Percentiles rank a stretch among this genome's conserved stretches.
phyloP scores from a whole-genome alignment of 306 rosid genomes.

The Castanea mollissima region DNA sequence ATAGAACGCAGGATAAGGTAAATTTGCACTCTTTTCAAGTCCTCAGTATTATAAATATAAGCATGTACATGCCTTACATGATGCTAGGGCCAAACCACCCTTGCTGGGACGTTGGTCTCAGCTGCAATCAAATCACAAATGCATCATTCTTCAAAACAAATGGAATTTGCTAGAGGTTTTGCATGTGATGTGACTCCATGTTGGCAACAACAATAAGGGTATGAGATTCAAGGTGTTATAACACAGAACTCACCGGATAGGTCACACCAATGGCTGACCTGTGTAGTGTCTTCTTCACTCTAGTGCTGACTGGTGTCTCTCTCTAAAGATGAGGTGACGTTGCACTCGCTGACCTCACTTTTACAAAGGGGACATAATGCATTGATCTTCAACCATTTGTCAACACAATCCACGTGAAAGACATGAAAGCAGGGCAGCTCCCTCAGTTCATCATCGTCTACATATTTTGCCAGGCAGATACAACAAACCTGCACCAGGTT shows the following conservation, averaged over 20 bases:
- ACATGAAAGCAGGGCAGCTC: constrained; percentile 71
- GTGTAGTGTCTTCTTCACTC: constrained; percentile 3
- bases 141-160: background rate
- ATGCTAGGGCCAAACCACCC: background rate
- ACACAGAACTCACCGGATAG: background rate
- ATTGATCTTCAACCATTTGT: constrained; percentile 78
- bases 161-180: background rate
- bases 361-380: constrained; percentile 78
- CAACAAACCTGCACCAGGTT: constrained; percentile 56
- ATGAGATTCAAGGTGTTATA: background rate
- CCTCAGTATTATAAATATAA: background rate
- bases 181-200: background rate
- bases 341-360: constrained; percentile 43
- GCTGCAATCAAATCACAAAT: background rate
- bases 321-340: constrained; percentile 18
- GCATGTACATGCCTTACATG: background rate
- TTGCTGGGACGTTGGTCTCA: background rate
- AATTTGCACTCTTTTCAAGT: background rate
- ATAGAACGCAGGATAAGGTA: background rate
- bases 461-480: constrained; percentile 68
- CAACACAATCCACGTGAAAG: constrained; percentile 64
- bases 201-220: background rate
- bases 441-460: constrained; percentile 61
- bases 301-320: constrained; percentile 46
- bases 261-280: background rate